Evolutionary conservation across 176 grass and related monocot genomes (phyloP), one percentile per base, ranked within the genome.

Genomic region (Hsuehochloa calcarea): DNA sequence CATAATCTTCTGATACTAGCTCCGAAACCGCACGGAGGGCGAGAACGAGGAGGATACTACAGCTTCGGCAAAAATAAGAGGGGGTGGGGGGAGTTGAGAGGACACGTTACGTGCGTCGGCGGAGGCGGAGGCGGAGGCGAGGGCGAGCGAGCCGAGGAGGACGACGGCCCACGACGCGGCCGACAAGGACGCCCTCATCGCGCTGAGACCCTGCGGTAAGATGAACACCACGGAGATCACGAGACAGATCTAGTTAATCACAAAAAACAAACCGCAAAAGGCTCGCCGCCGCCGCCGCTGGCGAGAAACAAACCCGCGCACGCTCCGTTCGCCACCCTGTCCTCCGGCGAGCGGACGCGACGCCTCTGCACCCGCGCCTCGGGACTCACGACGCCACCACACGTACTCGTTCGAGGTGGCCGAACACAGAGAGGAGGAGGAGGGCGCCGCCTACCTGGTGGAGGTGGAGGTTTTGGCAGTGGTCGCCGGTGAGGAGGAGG

Each of bases 51-150:
- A 49, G 29, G 19, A 8, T 17, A 5, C 4, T 11, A 52, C 1
- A n/a, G 13, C 17, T n/a, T 11, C 31, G 31, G 31, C 31, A 34
- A 34, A 34, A 34, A 34, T 34, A 3, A 34, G 0, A 26, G 13
- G 34, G 7, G 10, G 61, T n/a, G 1, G 13, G 5, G 5, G 0
- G 8, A 12, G 34, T 4, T 2, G 50, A 5, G 6, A 11, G 5
- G 31, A 8, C 4, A 37, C 54, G 25, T 13, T 66, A 90, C 88
- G 78, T 78, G 83, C 26, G 77, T 61, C 29, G 64, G 31, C 39
- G 63, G 50, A 44, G 56, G 65, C 52, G 88, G 50, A 8, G 35
- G 54, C 77, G 49, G 52, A 23, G 43, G 64, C 4, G 37, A 75
- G 20, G 55, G 45, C 46, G 46, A 90, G 78, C 44, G 19, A 41